Evolutionary conservation across 75 land plant genomes (phyloP).

Genomic region (Larix kaempferi): DNA sequence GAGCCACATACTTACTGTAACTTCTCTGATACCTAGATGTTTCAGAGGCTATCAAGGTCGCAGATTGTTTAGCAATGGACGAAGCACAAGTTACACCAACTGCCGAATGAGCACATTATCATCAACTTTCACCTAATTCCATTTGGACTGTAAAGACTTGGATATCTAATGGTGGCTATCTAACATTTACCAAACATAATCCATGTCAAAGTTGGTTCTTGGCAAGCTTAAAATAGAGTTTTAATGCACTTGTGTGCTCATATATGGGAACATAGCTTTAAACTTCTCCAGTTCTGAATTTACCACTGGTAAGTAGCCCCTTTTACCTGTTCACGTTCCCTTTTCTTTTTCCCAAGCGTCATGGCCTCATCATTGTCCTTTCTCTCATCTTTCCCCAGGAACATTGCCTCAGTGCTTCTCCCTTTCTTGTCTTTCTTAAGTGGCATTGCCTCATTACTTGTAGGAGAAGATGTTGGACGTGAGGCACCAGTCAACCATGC

Average conservation of each 20-base stretch:
- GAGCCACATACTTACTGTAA: neutral
- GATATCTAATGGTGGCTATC: neutral
- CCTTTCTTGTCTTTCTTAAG: neutral
- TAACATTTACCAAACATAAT: neutral
- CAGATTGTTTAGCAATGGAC: neutral
- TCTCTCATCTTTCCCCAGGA: neutral
- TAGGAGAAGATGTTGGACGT: neutral
- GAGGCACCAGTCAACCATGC: conserved; percentile 64
- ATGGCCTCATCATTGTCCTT: neutral
- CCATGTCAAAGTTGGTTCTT: neutral
- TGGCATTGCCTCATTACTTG: neutral
- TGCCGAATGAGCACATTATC: neutral
- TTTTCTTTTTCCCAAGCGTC: neutral
- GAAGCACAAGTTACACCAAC: neutral
- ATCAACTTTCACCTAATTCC: neutral
- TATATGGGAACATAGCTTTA: neutral
- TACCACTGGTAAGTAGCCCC: neutral
- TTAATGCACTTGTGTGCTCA: neutral
- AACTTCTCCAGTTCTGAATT: neutral
- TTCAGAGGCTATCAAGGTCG: neutral
- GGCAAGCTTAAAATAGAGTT: neutral
- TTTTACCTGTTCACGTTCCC: neutral
- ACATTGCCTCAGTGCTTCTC: neutral
- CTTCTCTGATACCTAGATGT: neutral
- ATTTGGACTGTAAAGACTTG: neutral